Base-by-base conservation (phyloP, 495 filamentous ascomycete species). In the Penicillium tannophilum region DNA sequence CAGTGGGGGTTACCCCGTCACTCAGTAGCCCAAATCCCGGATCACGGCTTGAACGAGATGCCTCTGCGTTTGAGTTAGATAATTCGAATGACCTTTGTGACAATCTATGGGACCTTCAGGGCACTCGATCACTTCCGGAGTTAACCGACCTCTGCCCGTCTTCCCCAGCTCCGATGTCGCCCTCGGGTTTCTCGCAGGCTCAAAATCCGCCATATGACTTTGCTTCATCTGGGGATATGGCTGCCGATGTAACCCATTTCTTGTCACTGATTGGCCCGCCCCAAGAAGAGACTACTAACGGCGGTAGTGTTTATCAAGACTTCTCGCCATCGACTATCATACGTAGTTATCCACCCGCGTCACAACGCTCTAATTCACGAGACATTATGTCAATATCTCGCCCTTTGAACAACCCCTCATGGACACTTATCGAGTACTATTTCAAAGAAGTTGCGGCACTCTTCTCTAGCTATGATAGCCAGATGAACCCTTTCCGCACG, bases 401-500 rank as follows among this genome's bases (percentile, higher is more conserved):
- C 23, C 61, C 72, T 2, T 42, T 78, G 55, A 77, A 81, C 36
- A 79, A 80, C 49, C 73, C 79, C 28, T 81, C 76, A 43, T 82
- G 79, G 65, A 81, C 82, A 11, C 70, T 85, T 6, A 79, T 85
- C 6, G 81, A 85, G 49, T 84, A 85, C 62, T 85, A 85, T 54
- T 85, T 85, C 71, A 82, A 81, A 59, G 81, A 85, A 52, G 82
- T 85, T 9, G 80, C 79, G 11, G 77, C 77, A 4, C 58, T 85
- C 19, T 85, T 84, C 61, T 85, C 83, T 11, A 83, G 78, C 53
- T 85, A 83, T 62, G 83, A 85, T 61, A 82, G 80, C 36, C 74
- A 79, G 33, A 77, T 84, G 67, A 85, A 85, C 63, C 83, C 83
- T 0, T 85, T 85, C 62, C 71, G 83, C 23, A 79, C 79, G 2